These are phyloP conservation scores for Hygrocybe coccinea DNA, from an alignment of 768 basidiomycete species.

Conservation along the genomic window DNA sequence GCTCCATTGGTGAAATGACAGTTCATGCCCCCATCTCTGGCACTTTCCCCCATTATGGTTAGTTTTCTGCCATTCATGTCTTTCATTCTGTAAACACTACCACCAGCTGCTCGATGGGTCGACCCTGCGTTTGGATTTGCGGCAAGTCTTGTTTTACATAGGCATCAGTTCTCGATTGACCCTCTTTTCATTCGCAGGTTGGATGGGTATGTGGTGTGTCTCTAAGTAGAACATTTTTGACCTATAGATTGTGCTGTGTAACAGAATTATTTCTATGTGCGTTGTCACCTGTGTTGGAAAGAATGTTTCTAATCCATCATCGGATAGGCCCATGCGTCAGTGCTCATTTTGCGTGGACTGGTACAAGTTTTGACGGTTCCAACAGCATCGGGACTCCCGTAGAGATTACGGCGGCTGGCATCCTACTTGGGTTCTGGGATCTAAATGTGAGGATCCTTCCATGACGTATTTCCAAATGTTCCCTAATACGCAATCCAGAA, in stretches of 20 bases:
- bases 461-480: neutral
- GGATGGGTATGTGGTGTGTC: constrained; percentile 41
- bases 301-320: neutral
- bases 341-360: neutral
- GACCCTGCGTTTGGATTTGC: constrained; percentile 57
- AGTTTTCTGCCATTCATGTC: neutral
- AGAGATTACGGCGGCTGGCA: constrained; percentile 69
- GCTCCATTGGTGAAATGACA: constrained; percentile 76
- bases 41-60: constrained; percentile 69
- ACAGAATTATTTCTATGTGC: constrained; percentile 39
- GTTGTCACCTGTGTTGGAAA: neutral
- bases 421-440: constrained; percentile 74
- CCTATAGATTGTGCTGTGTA: neutral
- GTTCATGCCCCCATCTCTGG: constrained; percentile 74
- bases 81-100: neutral
- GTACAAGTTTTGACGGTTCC: neutral
- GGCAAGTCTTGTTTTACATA: constrained; percentile 8
- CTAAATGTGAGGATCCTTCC: constrained; percentile 37
- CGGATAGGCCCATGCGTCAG: constrained; percentile 6
- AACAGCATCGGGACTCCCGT: constrained; percentile 56
- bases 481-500: constrained; percentile 26
- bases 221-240: neutral
- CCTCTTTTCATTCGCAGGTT: constrained; percentile 13
- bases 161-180: neutral
- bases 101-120: constrained; percentile 51